Evolutionary conservation across 2,329 filamentous ascomycete species (phyloP).

Genomic region (Gaeumannomyces tritici): DNA sequence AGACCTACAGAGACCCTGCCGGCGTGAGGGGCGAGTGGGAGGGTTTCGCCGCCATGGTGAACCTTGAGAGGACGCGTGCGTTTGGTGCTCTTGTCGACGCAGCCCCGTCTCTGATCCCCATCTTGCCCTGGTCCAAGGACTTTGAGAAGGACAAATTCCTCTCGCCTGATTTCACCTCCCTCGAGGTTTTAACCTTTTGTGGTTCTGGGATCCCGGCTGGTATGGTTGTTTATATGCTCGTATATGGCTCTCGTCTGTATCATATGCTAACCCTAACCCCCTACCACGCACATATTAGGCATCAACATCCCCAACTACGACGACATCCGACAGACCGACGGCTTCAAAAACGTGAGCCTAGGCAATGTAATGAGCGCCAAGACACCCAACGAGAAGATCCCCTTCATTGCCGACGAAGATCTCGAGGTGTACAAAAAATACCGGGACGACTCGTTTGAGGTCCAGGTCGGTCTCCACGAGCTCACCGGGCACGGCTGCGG

Average conservation of each 20-base stretch:
- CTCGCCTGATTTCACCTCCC: constrained; percentile 88
- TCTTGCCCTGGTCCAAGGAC: constrained; percentile 76
- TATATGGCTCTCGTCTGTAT: too few species aligned
- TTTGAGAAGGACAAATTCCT: constrained; percentile 97
- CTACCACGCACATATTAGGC: too few species aligned
- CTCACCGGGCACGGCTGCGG: constrained; percentile 81
- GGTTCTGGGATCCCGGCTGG: constrained; percentile 58
- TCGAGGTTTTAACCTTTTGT: constrained; percentile 82
- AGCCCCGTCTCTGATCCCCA: constrained; percentile 74
- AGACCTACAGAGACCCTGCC: constrained; percentile 76
- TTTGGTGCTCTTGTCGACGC: constrained; percentile 78
- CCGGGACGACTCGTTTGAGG: constrained; percentile 82
- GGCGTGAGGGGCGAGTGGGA: constrained; percentile 79
- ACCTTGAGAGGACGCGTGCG: constrained; percentile 79
- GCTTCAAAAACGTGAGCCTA: constrained; percentile 89
- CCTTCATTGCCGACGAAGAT: constrained; percentile 76
- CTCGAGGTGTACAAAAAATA: constrained; percentile 71
- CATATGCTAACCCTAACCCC: too few species aligned
- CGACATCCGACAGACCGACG: constrained; percentile 69
- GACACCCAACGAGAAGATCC: constrained; percentile 83
- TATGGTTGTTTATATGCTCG: too few species aligned
- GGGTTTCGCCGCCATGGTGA: constrained; percentile 75
- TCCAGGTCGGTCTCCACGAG: constrained; percentile 92
- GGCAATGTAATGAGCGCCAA: constrained; percentile 90
- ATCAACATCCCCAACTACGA: constrained; percentile 67